phyloP scores from a whole-genome alignment of 2,329 filamentous ascomycete genomes.

The Fusarium agapanthi region DNA sequence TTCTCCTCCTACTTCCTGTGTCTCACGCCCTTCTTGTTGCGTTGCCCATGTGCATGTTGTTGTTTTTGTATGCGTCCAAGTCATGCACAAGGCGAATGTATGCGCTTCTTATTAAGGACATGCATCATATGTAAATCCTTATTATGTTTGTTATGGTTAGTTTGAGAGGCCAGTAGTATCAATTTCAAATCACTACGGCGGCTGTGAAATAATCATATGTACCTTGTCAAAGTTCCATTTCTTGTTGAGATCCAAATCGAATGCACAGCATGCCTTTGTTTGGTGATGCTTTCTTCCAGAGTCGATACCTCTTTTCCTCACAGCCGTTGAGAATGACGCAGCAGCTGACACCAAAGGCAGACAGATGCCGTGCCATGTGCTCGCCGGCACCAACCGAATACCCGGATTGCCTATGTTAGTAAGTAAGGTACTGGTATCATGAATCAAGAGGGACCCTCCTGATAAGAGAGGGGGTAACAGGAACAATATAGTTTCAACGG shows the following conservation, averaged over 20 bases:
- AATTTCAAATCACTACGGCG: background rate
- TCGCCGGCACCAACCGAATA: constrained; percentile 23
- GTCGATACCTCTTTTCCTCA: background rate
- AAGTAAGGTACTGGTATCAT: constrained; percentile 7
- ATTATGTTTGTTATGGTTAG: background rate
- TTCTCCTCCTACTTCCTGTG: background rate
- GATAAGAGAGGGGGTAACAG: background rate
- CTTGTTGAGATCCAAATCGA: background rate
- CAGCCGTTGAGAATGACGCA: constrained; percentile 20
- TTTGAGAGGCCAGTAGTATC: background rate
- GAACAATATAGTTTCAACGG: constrained; percentile 8
- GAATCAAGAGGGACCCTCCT: constrained; percentile 7
- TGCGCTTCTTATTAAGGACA: background rate
- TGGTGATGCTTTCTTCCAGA: background rate
- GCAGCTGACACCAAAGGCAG: constrained; percentile 4
- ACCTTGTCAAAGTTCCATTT: background rate
- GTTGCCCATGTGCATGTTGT: background rate
- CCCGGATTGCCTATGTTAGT: constrained; percentile 5
- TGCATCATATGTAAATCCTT: background rate
- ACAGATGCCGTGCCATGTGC: constrained; percentile 15
- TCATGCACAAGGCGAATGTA: background rate
- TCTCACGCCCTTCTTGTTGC: background rate
- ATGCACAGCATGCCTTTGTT: background rate
- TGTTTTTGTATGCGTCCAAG: background rate
- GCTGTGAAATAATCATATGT: background rate